Evolutionary conservation across 2,329 filamentous ascomycete genomes (phyloP), one percentile per base, ranked within the genome.

Genomic region (Aspergillus sp.): DNA sequence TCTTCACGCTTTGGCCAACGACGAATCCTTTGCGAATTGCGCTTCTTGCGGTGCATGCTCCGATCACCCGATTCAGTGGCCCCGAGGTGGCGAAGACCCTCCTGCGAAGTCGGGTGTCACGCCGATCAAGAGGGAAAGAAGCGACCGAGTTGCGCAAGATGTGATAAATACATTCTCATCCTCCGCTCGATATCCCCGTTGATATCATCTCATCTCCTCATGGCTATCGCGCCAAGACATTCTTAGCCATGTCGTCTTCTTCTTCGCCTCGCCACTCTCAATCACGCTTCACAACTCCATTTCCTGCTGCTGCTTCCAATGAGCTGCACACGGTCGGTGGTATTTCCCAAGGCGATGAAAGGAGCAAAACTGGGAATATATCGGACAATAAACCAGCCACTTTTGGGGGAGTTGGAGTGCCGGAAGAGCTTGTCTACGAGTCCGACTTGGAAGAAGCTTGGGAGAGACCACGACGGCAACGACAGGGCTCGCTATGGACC

Each of bases 401-500:
- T 33, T 43, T 54, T 19, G 49, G 15, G 25, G 11, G 23, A 21
- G 35, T 37, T 46, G 55, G 35, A 31, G 45, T 19, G 15, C 23
- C n/a, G 17, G 45, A 55, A 19, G 51, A 46, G 21, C 21, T 44
- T 35, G 37, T 15, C 6, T 48, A 44, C n/a, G 33, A 52, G 23
- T 52, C 47, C 4, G 49, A 56, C 12, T 23, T 19, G 19, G 56
- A 52, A 41, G 50, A 55, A 43, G 21, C 45, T 52, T n/a, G 17
- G 31, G 25, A 31, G 15, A 33, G 35, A 37, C 35, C 44, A 8
- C 25, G 8, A n/a, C 25, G 37, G 15, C 45, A 21, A 21, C 49
- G 40, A 35, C 12, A 4, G 31, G 21, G 33, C 14, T 51, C 61
- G 39, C 35, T 53, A 44, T 62, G 61, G 61, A 47, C 55, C 46